Conservation (phyloP, 2,329 filamentous ascomycete species). For the Alternaria sp. region DNA sequence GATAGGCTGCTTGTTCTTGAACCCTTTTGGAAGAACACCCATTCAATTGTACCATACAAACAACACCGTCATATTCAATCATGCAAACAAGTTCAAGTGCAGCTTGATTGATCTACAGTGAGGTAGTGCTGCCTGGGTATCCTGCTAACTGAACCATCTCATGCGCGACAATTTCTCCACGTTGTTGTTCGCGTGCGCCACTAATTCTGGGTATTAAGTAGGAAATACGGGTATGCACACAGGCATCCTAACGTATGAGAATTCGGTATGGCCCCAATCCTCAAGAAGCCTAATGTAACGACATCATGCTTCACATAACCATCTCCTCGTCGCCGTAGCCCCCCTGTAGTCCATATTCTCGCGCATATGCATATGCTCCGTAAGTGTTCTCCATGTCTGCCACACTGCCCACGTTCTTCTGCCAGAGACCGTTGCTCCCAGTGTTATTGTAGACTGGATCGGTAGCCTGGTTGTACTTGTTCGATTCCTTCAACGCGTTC, state of each 20-base stretch:
- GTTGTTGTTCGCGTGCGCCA: slow-evolving; percentile 1
- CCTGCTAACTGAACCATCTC: slow-evolving; percentile 11
- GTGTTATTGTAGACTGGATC: slow-evolving; percentile 71
- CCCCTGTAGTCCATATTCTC: slow-evolving; percentile 58
- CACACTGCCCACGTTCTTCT: slow-evolving; percentile 56
- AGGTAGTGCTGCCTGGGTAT: slow-evolving; percentile 10
- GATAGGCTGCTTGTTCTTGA: slow-evolving; percentile 19
- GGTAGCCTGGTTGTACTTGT: slow-evolving; percentile 64
- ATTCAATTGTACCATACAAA: slow-evolving; percentile 3
- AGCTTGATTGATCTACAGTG: not conserved
- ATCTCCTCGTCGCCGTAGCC: slow-evolving; percentile 51
- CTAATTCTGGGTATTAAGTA: slow-evolving; percentile 15
- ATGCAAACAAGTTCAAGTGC: not conserved
- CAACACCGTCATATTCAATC: not conserved
- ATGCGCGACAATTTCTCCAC: slow-evolving; percentile 5
- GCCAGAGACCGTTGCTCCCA: slow-evolving; percentile 54
- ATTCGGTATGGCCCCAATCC: not conserved
- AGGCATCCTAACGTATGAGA: not conserved
- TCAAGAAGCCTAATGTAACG: not conserved
- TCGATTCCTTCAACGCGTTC: slow-evolving; percentile 42
- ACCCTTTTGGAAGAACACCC: not conserved
- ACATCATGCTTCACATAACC: slow-evolving; percentile 47
- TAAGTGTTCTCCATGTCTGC: slow-evolving; percentile 73
- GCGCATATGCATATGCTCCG: slow-evolving; percentile 66
- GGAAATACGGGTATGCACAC: not conserved